Base-by-base conservation (phyloP, 257 asterid species). In the Solanum ossicruentum region DNA sequence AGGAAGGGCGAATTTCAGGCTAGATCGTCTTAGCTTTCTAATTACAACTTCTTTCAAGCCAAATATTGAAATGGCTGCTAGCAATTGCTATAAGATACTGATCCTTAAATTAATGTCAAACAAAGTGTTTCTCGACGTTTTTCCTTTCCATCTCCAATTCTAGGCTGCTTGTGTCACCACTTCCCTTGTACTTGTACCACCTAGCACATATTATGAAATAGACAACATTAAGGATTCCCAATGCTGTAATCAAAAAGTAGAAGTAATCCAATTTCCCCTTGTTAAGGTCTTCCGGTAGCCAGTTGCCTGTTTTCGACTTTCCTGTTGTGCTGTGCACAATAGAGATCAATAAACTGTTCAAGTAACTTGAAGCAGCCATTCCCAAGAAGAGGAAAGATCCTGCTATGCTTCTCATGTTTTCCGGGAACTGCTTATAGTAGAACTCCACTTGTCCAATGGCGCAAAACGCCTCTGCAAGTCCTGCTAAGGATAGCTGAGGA, bases 281-380 rank as follows among this genome's bases (percentile, higher is more conserved):
- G 81, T 94, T 94, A 10, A 96, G 86, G 86, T 94, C 98, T 61
- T 95, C 97, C 0, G 98, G 94, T 83, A 94, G 82, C 99, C 99
- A 95, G 72, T 92, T 91, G 9, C 95, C 94, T 0, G 84, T 67
- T 4, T 88, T 16, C 3, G 87, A 80, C 0, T 87, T 84, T 88
- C 77, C 90, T 0, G 98, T 93, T 67, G 84, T 61, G 63, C 61
- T 41, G 23, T 93, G 98, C 36, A 93, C 91, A 26, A 84, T 20
- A 10, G 91, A 88, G 16, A 93, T 78, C 88, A 93, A 45, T 70
- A 89, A 87, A 26, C 95, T 87, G 7, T 88, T 90, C 21, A 94
- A 51, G 45, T 94, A 95, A 61, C 87, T 93, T 0, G 97, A 88
- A 1, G 85, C 90, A 0, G 98, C 98, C 91, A 90, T 84, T 15